These are phyloP conservation scores for Populus tremula DNA, from an alignment of 345 rosid species.

Conservation along the genomic window DNA sequence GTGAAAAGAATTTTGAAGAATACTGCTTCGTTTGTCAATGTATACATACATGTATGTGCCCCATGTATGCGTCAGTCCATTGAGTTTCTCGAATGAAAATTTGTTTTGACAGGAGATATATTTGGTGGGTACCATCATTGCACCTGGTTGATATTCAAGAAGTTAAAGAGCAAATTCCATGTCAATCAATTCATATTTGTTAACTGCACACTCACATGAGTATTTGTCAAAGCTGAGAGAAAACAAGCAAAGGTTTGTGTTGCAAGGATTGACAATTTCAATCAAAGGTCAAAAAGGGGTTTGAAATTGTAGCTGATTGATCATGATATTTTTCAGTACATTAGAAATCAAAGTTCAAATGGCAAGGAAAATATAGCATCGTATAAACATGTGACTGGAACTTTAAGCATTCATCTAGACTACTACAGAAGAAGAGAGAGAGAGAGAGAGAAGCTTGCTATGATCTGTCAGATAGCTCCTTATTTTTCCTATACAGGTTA, in stretches of 20 bases:
- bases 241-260: neutral
- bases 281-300: neutral
- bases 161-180: neutral
- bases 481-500: neutral
- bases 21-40: too few relatives aligned
- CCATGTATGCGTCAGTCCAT: too few relatives aligned
- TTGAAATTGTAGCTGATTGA: neutral
- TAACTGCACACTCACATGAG: neutral
- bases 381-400: neutral
- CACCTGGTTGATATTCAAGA: neutral
- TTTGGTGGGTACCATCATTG: neutral
- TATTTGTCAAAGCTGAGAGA: neutral
- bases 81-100: too few relatives aligned
- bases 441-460: neutral
- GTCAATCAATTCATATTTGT: neutral
- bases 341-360: neutral
- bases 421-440: neutral
- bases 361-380: neutral
- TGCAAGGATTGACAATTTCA: neutral
- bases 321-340: neutral
- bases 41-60: too few relatives aligned
- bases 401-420: neutral
- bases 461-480: neutral
- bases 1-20: too few relatives aligned
- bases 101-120: neutral